Percentiles rank a stretch among this genome's conserved stretches.
These are phyloP conservation scores for Trichaptum fuscoviolaceum DNA, from an alignment of 768 basidiomycete genomes.

Conservation along the genomic window DNA sequence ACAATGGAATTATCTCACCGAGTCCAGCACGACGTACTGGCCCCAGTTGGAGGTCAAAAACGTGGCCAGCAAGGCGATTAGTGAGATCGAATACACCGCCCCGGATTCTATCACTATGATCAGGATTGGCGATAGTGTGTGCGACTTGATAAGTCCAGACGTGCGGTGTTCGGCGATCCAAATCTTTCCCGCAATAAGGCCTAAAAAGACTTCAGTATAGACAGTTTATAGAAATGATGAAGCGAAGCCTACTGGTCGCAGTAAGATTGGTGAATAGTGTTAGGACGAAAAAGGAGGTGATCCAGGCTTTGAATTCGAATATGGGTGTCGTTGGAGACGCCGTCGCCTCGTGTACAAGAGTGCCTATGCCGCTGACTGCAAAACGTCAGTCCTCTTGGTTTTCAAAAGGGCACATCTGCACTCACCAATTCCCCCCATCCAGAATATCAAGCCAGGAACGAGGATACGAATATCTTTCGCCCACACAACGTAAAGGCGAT, in stretches of 20 bases:
- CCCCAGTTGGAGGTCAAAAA: conserved; percentile 30
- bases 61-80: conserved; percentile 27
- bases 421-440: conserved; percentile 28
- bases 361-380: conserved; percentile 26
- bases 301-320: conserved; percentile 29
- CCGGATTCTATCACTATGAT: conserved; percentile 34
- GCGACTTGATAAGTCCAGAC: conserved; percentile 18
- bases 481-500: conserved; percentile 31
- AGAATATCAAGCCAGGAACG: conserved; percentile 25
- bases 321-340: conserved; percentile 27
- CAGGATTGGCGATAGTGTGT: conserved; percentile 27
- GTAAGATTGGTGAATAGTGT: conserved; percentile 34
- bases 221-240: background rate
- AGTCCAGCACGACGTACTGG: conserved; percentile 33
- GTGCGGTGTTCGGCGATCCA: conserved; percentile 27
- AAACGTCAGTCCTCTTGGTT: too few relatives aligned
- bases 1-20: conserved; percentile 20
- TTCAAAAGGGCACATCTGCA: conserved; percentile 19
- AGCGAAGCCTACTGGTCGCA: conserved; percentile 26
- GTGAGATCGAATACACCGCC: conserved; percentile 30
- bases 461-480: conserved; percentile 19
- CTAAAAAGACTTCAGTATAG: conserved; percentile 10
- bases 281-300: conserved; percentile 32
- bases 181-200: conserved; percentile 28
- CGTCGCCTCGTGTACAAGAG: conserved; percentile 26